A percentile compares a stretch with the other conserved stretches of the same genome.
Conservation (phyloP, 352 stramenopile species). For the Nothophytophthora sp. region DNA sequence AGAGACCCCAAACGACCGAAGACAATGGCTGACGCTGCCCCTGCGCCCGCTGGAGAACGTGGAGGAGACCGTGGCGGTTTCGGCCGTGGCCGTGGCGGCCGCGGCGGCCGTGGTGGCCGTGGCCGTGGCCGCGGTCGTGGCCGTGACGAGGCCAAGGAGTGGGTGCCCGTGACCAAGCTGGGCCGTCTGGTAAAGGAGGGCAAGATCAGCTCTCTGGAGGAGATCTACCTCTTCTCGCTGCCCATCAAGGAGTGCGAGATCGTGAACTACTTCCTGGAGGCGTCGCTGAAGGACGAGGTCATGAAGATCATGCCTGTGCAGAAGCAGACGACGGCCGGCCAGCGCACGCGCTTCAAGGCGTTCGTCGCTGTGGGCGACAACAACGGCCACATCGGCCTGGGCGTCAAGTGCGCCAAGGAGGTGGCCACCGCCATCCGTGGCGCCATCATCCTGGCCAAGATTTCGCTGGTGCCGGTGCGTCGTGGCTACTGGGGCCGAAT, state of each 20-base stretch:
- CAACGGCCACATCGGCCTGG: constrained; percentile 99
- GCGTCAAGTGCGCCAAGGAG: constrained; percentile 99
- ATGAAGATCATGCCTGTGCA: constrained; percentile 99
- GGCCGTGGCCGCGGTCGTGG: constrained; percentile 85
- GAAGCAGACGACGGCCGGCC: constrained; percentile 99
- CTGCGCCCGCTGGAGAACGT: constrained; percentile 83
- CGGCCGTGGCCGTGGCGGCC: constrained; percentile 88
- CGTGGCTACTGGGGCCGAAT: constrained; percentile 99
- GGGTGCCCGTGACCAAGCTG: constrained; percentile 99
- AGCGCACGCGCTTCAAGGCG: constrained; percentile 99
- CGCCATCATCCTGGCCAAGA: constrained; percentile 99
- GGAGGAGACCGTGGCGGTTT: no score
- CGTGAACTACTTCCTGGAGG: constrained; percentile 99
- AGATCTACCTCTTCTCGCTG: constrained; percentile 99
- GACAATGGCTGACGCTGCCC: constrained; percentile 75
- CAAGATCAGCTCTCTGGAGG: constrained; percentile 99
- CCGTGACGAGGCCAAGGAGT: constrained; percentile 95
- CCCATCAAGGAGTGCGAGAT: constrained; percentile 99
- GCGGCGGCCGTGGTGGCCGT: constrained; percentile 81
- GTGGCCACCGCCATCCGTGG: constrained; percentile 99
- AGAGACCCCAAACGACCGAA: constrained; percentile 28
- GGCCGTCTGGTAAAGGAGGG: constrained; percentile 99
- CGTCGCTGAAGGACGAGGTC: constrained; percentile 99
- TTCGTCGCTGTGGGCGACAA: constrained; percentile 99
- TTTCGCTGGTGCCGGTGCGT: constrained; percentile 97